Evolutionary conservation across 495 filamentous ascomycete genomes (phyloP).

Genomic region (Penicillium desertorum): DNA sequence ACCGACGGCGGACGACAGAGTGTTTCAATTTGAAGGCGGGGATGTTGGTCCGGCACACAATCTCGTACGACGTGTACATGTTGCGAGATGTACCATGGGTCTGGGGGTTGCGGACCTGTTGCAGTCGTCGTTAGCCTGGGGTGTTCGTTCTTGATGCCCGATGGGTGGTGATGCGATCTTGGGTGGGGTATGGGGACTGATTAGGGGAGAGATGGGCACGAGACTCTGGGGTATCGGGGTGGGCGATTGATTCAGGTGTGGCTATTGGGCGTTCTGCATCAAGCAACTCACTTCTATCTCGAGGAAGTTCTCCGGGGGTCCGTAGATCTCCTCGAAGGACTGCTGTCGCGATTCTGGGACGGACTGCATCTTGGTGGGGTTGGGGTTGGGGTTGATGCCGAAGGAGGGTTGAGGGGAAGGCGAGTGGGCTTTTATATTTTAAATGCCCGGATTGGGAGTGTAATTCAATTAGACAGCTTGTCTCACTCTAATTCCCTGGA

Average conservation of each 20-base stretch:
- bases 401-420: neutral
- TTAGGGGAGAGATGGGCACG: conserved; percentile 15
- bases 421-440: neutral
- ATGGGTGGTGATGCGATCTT: conserved; percentile 4
- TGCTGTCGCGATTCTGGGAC: conserved; percentile 85
- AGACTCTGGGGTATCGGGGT: conserved; percentile 3
- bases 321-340: conserved; percentile 98
- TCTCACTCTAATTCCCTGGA: neutral
- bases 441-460: neutral
- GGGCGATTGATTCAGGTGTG: too few species aligned
- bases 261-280: neutral
- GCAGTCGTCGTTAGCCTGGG: conserved; percentile 12
- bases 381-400: conserved; percentile 6
- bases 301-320: conserved; percentile 96
- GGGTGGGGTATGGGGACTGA: conserved; percentile 12
- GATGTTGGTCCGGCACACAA: conserved; percentile 95
- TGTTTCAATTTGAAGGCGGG: conserved; percentile 94
- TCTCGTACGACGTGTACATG: conserved; percentile 99
- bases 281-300: conserved; percentile 82
- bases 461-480: neutral
- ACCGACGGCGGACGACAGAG: conserved; percentile 84
- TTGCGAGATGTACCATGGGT: conserved; percentile 90
- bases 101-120: conserved; percentile 82
- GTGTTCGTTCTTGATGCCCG: neutral
- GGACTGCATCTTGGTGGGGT: conserved; percentile 63